Percentiles rank a stretch among this genome's conserved stretches.
These are phyloP conservation scores for Rhynchosporium graminicola DNA, from an alignment of 2,329 filamentous ascomycete genomes.

Conservation along the genomic window DNA sequence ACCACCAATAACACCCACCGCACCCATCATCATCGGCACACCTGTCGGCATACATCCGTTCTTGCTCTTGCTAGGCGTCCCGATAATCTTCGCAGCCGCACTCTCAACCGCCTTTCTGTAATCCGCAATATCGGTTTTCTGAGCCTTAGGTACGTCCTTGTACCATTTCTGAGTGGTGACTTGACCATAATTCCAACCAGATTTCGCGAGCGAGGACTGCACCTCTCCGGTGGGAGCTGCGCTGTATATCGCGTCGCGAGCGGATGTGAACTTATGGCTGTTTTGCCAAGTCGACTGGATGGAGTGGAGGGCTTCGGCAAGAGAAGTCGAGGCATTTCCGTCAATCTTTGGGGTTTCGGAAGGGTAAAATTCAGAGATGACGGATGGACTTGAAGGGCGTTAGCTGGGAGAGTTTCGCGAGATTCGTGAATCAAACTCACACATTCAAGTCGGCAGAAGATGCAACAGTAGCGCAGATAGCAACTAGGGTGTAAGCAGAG, in stretches of 20 bases:
- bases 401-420: neutral
- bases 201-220: constrained; percentile 19
- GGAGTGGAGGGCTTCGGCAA: constrained; percentile 27
- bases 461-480: constrained; percentile 18
- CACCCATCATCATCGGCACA: constrained; percentile 23
- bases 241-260: constrained; percentile 27
- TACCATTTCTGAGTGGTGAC: constrained; percentile 31
- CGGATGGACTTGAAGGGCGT: constrained; percentile 22
- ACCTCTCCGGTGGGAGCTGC: constrained; percentile 26
- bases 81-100: constrained; percentile 27
- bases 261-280: constrained; percentile 26
- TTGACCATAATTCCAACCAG: constrained; percentile 21
- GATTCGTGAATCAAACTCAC: constrained; percentile 21
- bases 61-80: constrained; percentile 24
- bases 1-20: constrained; percentile 22
- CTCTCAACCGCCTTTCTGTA: constrained; percentile 24
- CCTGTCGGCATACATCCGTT: constrained; percentile 18
- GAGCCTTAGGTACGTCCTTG: constrained; percentile 26
- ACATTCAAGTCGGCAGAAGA: constrained; percentile 26
- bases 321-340: constrained; percentile 28
- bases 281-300: constrained; percentile 26
- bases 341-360: constrained; percentile 25
- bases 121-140: constrained; percentile 26
- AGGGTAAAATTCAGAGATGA: constrained; percentile 30
- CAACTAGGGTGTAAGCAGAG: constrained; percentile 15